These are phyloP conservation scores for Leptomonas seymouri DNA, from an alignment of 208 protist species.

Conservation along the genomic window DNA sequence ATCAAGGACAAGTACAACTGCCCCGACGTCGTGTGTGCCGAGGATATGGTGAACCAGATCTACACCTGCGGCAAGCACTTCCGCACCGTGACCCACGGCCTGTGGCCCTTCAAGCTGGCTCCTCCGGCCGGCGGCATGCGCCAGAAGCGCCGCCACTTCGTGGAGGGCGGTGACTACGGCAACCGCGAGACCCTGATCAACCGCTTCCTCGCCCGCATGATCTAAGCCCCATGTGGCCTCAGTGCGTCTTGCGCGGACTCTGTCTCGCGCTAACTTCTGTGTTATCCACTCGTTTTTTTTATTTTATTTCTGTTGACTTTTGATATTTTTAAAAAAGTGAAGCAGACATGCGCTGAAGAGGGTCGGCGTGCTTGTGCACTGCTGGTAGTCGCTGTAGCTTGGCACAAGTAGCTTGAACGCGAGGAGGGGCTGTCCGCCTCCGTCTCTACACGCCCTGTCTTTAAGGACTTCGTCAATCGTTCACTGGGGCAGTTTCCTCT, in stretches of 20 bases:
- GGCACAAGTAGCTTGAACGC: too few species aligned
- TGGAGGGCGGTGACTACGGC: constrained; percentile 99
- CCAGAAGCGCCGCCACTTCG: constrained; percentile 98
- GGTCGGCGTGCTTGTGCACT: too few species aligned
- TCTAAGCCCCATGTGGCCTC: constrained; percentile 72
- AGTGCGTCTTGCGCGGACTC: not conserved
- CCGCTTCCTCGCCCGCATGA: constrained; percentile 97
- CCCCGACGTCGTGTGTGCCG: constrained; percentile 97
- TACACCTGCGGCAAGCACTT: constrained; percentile 99
- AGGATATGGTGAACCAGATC: constrained; percentile 99
- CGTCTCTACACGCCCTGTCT: too few species aligned
- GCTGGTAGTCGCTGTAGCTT: too few species aligned
- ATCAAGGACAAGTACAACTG: constrained; percentile 96
- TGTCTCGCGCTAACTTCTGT: not conserved
- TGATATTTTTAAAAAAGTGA: not conserved
- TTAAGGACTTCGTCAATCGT: too few species aligned
- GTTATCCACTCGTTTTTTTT: not conserved
- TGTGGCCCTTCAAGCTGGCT: constrained; percentile 99
- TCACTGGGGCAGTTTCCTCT: too few species aligned
- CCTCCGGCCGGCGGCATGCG: constrained; percentile 96
- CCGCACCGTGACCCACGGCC: constrained; percentile 97
- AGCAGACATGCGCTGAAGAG: not conserved
- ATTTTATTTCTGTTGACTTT: not conserved
- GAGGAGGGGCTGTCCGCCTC: too few species aligned
- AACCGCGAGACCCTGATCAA: constrained; percentile 99